phyloP scores from a whole-genome alignment of 2,329 filamentous ascomycete species.

The Tolypocladium amazonense region DNA sequence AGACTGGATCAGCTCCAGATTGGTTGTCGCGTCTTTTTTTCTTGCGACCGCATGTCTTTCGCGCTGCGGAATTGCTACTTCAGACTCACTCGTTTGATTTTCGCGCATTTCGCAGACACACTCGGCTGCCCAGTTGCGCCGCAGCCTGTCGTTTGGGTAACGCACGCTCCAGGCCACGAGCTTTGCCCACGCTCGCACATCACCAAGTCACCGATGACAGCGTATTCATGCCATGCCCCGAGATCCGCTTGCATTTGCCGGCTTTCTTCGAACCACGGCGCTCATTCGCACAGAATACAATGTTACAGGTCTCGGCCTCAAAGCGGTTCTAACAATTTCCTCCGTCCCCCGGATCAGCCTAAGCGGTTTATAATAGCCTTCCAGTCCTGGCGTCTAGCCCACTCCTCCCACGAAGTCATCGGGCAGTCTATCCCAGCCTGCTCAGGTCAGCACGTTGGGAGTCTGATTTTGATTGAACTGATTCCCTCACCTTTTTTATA shows the following conservation, averaged over 20 bases:
- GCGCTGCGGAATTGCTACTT: background rate
- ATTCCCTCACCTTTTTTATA: slow-evolving; percentile 26
- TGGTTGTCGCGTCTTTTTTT: background rate
- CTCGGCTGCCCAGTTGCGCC: background rate
- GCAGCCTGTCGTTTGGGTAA: background rate
- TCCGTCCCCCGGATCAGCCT: background rate
- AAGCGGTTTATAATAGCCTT: slow-evolving; percentile 3
- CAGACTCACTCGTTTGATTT: background rate
- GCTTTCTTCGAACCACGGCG: background rate
- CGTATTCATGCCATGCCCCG: background rate
- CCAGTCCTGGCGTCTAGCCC: slow-evolving; percentile 25
- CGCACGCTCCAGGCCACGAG: background rate
- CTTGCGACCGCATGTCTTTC: background rate
- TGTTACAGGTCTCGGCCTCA: background rate
- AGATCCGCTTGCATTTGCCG: background rate
- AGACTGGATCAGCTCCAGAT: background rate
- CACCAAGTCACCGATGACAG: background rate
- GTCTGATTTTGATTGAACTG: too few relatives aligned
- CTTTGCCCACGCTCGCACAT: background rate
- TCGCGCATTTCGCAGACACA: background rate
- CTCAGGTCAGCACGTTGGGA: fast-evolving
- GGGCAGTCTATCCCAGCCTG: slow-evolving; percentile 33
- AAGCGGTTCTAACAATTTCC: background rate
- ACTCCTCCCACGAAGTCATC: slow-evolving; percentile 28
- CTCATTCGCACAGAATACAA: background rate